These are phyloP conservation scores for Verticillium albo-atrum DNA, from an alignment of 2,329 filamentous ascomycete species.

Conservation along the genomic window DNA sequence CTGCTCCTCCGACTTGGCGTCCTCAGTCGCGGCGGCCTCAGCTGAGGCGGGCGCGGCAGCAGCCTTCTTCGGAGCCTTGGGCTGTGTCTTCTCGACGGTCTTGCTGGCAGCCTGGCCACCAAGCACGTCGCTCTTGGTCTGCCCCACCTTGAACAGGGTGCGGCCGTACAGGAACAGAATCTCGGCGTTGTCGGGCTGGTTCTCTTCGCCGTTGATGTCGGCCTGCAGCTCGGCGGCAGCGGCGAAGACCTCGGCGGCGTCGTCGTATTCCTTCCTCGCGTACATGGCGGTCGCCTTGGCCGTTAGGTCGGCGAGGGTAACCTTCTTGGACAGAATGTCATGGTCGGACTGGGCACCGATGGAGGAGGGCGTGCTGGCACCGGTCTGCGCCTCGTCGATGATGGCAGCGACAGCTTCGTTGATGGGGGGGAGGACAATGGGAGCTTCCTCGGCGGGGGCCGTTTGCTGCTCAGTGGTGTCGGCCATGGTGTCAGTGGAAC, in stretches of 20 bases:
- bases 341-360: constrained; percentile 26
- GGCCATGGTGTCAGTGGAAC: constrained; percentile 15
- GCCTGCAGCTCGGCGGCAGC: constrained; percentile 87
- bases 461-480: constrained; percentile 22
- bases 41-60: constrained; percentile 16
- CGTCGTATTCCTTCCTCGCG: constrained; percentile 81
- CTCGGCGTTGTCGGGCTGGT: constrained; percentile 85
- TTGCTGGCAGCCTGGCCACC: constrained; percentile 69
- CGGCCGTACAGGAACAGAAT: constrained; percentile 93
- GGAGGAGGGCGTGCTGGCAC: constrained; percentile 4
- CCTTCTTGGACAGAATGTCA: constrained; percentile 47
- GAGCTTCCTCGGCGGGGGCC: constrained; percentile 11
- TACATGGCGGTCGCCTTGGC: constrained; percentile 82
- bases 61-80: constrained; percentile 32
- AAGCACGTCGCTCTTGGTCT: constrained; percentile 90
- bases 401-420: constrained; percentile 3
- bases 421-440: constrained; percentile 7
- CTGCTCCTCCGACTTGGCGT: constrained; percentile 31
- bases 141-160: constrained; percentile 87
- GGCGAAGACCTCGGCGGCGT: constrained; percentile 83
- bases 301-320: constrained; percentile 71
- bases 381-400: constrained; percentile 2
- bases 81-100: constrained; percentile 25
- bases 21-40: constrained; percentile 25
- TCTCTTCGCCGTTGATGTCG: constrained; percentile 79